A percentile compares a stretch with the other conserved stretches of the same genome.
Conservation (phyloP, 805 yeast species). For the Kodamaea kaohsiungensis region DNA sequence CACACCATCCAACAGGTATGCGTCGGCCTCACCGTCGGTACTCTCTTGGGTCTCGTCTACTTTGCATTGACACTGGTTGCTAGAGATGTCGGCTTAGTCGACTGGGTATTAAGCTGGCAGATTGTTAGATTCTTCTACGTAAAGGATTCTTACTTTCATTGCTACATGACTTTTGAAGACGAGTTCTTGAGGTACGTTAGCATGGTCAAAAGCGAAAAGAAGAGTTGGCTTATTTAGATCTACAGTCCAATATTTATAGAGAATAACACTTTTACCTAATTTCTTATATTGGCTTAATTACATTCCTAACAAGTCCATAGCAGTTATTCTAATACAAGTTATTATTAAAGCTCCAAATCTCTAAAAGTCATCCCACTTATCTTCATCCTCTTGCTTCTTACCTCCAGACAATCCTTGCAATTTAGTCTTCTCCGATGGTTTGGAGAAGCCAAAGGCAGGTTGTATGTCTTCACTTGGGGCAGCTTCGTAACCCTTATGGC, state of each 20-base stretch:
- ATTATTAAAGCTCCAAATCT: background rate
- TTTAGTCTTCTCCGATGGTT: constrained; percentile 60
- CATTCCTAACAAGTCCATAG: background rate
- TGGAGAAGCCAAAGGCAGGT: constrained; percentile 67
- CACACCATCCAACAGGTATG: constrained; percentile 74
- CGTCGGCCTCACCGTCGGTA: constrained; percentile 71
- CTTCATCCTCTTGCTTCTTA: constrained; percentile 50
- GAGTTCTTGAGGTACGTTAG: constrained; percentile 35
- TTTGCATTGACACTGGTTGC: constrained; percentile 52
- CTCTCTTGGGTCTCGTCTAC: constrained; percentile 56
- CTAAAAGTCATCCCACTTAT: constrained; percentile 70
- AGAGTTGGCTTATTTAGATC: background rate
- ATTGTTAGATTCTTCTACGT: constrained; percentile 51
- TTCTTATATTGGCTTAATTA: too few relatives aligned
- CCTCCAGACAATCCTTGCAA: constrained; percentile 51
- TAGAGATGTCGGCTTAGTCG: constrained; percentile 68
- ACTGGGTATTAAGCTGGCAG: constrained; percentile 62
- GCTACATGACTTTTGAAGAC: constrained; percentile 47
- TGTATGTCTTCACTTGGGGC: constrained; percentile 34
- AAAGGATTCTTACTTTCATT: constrained; percentile 60
- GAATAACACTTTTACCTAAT: too few relatives aligned
- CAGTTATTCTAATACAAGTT: too few relatives aligned
- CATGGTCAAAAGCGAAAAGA: background rate
- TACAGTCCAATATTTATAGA: background rate
- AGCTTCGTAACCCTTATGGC: constrained; percentile 20